Base-by-base conservation (phyloP, 306 rosid genomes). In the Cicer bijugum region DNA sequence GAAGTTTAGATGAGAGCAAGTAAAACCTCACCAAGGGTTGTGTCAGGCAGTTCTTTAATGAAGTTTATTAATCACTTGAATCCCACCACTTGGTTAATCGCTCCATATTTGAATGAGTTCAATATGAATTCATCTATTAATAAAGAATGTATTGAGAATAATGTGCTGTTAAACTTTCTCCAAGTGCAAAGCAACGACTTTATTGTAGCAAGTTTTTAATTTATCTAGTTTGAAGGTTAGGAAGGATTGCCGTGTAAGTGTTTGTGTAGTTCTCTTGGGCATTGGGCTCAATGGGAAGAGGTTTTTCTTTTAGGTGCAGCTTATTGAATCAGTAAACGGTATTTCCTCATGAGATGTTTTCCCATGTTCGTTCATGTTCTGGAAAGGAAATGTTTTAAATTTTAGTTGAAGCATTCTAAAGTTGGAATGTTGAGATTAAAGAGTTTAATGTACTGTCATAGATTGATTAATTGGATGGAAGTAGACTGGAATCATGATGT, bases 211-310 rank as follows among this genome's bases (percentile, higher is more conserved):
- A 52, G 52, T 63, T 55, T 78, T 56, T 16, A 69, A 20, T 65
- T 59, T 40, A 19, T 42, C 55, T 59, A 44, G 73, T 66, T 39
- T 55, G 12, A 52, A 19, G 61, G 66, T 66, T 79, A 38, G 45
- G 40, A 15, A 38, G 45, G 40, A 15, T 66, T 37, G 28, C 10
- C 5, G 12, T 44, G 59, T 70, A 64, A 43, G 51, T 61, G 33
- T 70, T 20, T 28, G 69, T 44, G 14, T 52, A 17, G 77, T 56
- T 82, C 70, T 83, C 61, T 57, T 46, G 67, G 65, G 45, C 20
- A 62, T 10, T 3, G 2, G 72, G 76, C 67, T 50, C 68, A 67
- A 51, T 10, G 40, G 44, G 39, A 42, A 67, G 58, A 45, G 47
- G 10, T 50, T 8, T 70, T 78, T 42, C 40, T 58, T 67, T 52